phyloP scores from a whole-genome alignment of 306 rosid genomes.

The Begonia loranthoides region DNA sequence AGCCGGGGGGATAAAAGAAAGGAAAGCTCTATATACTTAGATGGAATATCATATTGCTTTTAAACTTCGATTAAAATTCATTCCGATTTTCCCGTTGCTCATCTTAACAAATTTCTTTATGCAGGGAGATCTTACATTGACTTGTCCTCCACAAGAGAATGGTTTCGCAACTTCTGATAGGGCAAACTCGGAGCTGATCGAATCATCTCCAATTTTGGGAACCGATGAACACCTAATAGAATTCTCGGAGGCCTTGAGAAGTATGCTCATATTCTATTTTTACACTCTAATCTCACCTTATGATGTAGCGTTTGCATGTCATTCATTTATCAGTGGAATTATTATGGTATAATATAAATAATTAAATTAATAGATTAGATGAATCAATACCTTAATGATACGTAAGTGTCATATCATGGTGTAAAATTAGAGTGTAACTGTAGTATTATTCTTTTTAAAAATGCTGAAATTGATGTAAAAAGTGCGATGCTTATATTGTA shows the following conservation, averaged over 20 bases:
- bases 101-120: conserved; percentile 15
- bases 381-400: too few species aligned
- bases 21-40: too few species aligned
- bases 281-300: not conserved
- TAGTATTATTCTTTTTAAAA: too few species aligned
- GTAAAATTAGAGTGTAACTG: too few species aligned
- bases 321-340: not conserved
- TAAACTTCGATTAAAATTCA: too few species aligned
- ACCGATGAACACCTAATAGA: conserved; percentile 85
- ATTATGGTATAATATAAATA: not conserved
- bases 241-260: conserved; percentile 94
- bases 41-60: too few species aligned
- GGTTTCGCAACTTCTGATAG: conserved; percentile 56
- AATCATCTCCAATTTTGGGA: conserved; percentile 44
- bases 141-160: conserved; percentile 47
- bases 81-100: not conserved
- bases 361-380: too few species aligned
- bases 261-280: conserved; percentile 34
- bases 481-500: conserved; percentile 21
- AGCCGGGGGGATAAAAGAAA: too few species aligned
- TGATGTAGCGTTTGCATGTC: not conserved
- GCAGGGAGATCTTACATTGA: conserved; percentile 45
- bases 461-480: not conserved
- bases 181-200: conserved; percentile 71
- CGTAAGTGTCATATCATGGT: too few species aligned